Evolutionary conservation across 495 filamentous ascomycete genomes (phyloP).

Genomic region (Melanomma pulvis-pyrius): DNA sequence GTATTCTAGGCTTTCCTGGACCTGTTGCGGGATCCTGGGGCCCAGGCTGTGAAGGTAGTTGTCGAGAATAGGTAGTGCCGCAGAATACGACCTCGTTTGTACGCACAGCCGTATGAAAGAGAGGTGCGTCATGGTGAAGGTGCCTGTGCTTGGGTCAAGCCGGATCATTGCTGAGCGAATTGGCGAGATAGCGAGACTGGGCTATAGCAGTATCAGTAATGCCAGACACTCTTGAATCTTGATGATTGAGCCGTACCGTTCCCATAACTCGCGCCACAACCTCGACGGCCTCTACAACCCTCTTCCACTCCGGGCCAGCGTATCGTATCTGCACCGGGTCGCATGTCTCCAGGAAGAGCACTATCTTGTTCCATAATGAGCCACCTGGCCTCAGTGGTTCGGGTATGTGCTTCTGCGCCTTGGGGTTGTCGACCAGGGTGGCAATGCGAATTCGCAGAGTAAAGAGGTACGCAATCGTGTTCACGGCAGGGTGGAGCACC

Average conservation of each 20-base stretch:
- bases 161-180: constrained; percentile 69
- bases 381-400: constrained; percentile 34
- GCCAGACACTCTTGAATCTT: background rate
- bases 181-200: constrained; percentile 60
- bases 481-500: constrained; percentile 42
- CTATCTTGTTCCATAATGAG: constrained; percentile 53
- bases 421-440: constrained; percentile 12
- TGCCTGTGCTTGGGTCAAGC: constrained; percentile 69
- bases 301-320: constrained; percentile 56
- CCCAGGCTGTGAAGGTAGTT: constrained; percentile 70
- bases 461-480: constrained; percentile 43
- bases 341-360: constrained; percentile 56
- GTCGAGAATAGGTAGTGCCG: constrained; percentile 67
- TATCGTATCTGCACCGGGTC: constrained; percentile 65
- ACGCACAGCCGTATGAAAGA: constrained; percentile 64
- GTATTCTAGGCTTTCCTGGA: constrained; percentile 34
- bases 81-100: constrained; percentile 54
- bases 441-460: constrained; percentile 35
- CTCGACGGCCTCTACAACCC: constrained; percentile 55
- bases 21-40: constrained; percentile 9
- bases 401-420: constrained; percentile 24
- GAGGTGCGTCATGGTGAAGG: constrained; percentile 71
- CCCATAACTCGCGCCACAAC: constrained; percentile 47
- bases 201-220: constrained; percentile 46
- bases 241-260: constrained; percentile 46